A percentile compares a stretch with the other conserved stretches of the same genome.
These are phyloP conservation scores for Darksidea phi DNA, from an alignment of 495 filamentous ascomycete species.

Conservation along the genomic window DNA sequence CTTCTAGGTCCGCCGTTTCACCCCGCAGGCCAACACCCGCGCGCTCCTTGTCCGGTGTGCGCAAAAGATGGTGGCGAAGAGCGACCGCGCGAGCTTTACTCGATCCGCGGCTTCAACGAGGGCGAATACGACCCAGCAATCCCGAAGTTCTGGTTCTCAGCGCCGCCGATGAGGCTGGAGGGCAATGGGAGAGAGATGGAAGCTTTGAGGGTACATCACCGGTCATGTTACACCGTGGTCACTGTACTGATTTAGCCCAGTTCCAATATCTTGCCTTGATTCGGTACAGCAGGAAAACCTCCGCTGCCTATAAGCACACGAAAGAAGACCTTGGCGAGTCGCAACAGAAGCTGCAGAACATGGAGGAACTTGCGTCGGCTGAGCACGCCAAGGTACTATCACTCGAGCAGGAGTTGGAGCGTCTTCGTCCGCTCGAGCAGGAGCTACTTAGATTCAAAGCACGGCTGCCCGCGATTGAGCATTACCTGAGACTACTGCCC, in stretches of 20 bases:
- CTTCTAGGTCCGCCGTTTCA: slow-evolving; percentile 47
- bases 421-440: slow-evolving; percentile 10
- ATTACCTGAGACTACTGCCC: slow-evolving; percentile 36
- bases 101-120: slow-evolving; percentile 41
- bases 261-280: slow-evolving; percentile 48
- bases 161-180: slow-evolving; percentile 43
- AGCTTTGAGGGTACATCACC: slow-evolving; percentile 40
- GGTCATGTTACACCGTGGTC: background rate
- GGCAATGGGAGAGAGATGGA: slow-evolving; percentile 37
- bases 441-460: slow-evolving; percentile 37
- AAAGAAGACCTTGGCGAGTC: background rate
- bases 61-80: slow-evolving; percentile 38
- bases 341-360: background rate
- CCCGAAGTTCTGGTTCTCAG: slow-evolving; percentile 42
- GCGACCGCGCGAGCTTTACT: slow-evolving; percentile 42
- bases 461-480: slow-evolving; percentile 36
- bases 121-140: slow-evolving; percentile 46
- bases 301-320: background rate
- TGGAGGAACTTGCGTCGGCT: slow-evolving; percentile 18
- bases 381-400: slow-evolving; percentile 23
- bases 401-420: slow-evolving; percentile 6
- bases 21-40: slow-evolving; percentile 39
- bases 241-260: slow-evolving; percentile 29
- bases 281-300: slow-evolving; percentile 30
- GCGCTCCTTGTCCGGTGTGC: slow-evolving; percentile 48